A percentile compares a stretch with the other conserved stretches of the same genome.
These are phyloP conservation scores for Tillandsia leiboldiana DNA, from an alignment of 176 grass and related monocot genomes.

Conservation along the genomic window DNA sequence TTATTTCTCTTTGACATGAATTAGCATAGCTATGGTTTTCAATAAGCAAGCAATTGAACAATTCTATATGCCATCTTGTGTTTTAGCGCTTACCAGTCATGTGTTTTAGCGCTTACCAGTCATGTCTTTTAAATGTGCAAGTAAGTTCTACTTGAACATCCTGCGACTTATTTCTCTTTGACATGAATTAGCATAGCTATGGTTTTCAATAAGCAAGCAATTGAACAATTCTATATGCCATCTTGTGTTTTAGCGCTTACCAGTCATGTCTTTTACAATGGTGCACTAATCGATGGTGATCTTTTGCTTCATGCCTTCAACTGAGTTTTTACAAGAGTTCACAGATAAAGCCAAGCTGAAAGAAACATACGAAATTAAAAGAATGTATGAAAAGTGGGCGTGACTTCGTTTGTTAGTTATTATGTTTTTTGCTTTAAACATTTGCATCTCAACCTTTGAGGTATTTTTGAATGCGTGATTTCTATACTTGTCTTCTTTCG, in stretches of 20 bases:
- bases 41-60: neutral
- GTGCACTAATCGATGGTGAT: neutral
- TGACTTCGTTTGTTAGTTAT: neutral
- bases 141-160: constrained; percentile 35
- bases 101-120: too few relatives aligned
- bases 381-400: neutral
- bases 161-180: neutral
- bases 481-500: too few relatives aligned
- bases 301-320: neutral
- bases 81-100: neutral
- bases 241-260: neutral
- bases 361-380: neutral
- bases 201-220: neutral
- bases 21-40: neutral
- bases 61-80: neutral
- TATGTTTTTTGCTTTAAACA: neutral
- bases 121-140: constrained; percentile 99
- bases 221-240: neutral
- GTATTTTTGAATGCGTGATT: too few relatives aligned
- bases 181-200: neutral
- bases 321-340: neutral
- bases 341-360: neutral
- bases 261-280: neutral
- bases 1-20: neutral
- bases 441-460: too few relatives aligned